Evolutionary conservation across 208 protist genomes (phyloP).

Genomic region (Crithidia mellificae): DNA sequence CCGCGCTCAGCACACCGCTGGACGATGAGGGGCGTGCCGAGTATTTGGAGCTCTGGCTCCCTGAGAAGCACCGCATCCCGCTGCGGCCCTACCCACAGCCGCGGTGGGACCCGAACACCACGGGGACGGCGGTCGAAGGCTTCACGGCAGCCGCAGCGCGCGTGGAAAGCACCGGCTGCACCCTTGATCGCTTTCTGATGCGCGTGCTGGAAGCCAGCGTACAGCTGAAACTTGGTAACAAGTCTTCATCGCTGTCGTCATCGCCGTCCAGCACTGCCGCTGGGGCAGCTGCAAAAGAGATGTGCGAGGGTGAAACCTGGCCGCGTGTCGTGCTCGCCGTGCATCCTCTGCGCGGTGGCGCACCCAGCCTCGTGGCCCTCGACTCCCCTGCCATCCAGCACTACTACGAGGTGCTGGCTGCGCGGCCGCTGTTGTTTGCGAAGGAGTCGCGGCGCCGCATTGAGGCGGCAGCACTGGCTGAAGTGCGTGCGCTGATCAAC

Average conservation of each 20-base stretch:
- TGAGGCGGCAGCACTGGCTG: conserved; percentile 11
- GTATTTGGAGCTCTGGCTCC: conserved; percentile 75
- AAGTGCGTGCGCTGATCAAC: conserved; percentile 28
- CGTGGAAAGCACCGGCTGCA: too few relatives aligned
- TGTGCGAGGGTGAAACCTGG: conserved; percentile 1
- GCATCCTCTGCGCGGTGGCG: conserved; percentile 20
- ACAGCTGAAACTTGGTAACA: conserved; percentile 4
- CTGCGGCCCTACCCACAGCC: conserved; percentile 55
- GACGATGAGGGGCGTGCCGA: conserved; percentile 11
- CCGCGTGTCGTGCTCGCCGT: conserved; percentile 22
- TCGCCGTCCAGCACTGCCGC: too few relatives aligned
- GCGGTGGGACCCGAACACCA: conserved; percentile 12
- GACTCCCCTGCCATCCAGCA: conserved; percentile 23
- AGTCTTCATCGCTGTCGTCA: neutral
- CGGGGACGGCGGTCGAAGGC: conserved; percentile 6
- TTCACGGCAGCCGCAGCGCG: neutral
- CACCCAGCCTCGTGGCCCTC: conserved; percentile 21
- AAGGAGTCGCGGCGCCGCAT: conserved; percentile 9
- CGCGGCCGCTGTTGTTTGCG: conserved; percentile 21
- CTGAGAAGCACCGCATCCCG: conserved; percentile 67
- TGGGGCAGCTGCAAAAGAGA: too few relatives aligned
- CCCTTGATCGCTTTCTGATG: conserved; percentile 15
- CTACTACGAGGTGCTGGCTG: conserved; percentile 27
- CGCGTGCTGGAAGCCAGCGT: conserved; percentile 10
- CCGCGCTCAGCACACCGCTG: conserved; percentile 10